phyloP scores from a whole-genome alignment of 2,329 filamentous ascomycete species.

The Trichoderma koningii region DNA sequence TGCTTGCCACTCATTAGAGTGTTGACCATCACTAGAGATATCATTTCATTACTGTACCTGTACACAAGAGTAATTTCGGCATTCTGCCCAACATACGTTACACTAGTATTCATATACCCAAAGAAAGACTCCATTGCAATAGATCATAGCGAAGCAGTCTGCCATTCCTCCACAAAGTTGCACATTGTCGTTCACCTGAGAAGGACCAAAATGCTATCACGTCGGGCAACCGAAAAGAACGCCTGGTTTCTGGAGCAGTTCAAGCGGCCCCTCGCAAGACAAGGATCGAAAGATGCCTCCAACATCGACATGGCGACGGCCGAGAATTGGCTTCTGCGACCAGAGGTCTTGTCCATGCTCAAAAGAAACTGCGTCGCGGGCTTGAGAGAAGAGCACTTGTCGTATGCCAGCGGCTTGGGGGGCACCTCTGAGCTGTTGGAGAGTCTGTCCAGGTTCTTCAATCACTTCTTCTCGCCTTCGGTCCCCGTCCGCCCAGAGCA shows the following conservation, averaged over 20 bases:
- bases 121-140: too few relatives aligned
- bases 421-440: conserved; percentile 5
- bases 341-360: conserved; percentile 13
- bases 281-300: not conserved
- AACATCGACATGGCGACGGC: conserved; percentile 24
- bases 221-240: conserved; percentile 19
- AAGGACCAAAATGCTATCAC: conserved; percentile 12
- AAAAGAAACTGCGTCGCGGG: not conserved
- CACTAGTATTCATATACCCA: too few relatives aligned
- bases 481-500: conserved; percentile 6
- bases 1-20: too few relatives aligned
- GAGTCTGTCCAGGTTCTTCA: conserved; percentile 14
- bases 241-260: conserved; percentile 24
- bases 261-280: conserved; percentile 15
- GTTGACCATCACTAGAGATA: too few relatives aligned
- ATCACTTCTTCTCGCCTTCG: conserved; percentile 16
- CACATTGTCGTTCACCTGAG: not conserved
- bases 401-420: conserved; percentile 21
- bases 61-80: too few relatives aligned
- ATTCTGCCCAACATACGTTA: too few relatives aligned
- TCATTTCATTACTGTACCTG: too few relatives aligned
- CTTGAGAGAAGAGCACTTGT: conserved; percentile 14
- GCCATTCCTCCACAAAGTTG: too few relatives aligned
- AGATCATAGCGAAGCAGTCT: too few relatives aligned
- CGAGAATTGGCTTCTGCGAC: conserved; percentile 25